phyloP scores from a whole-genome alignment of 1,284 basidiomycete species.

The Crocinoboletus sp. region DNA sequence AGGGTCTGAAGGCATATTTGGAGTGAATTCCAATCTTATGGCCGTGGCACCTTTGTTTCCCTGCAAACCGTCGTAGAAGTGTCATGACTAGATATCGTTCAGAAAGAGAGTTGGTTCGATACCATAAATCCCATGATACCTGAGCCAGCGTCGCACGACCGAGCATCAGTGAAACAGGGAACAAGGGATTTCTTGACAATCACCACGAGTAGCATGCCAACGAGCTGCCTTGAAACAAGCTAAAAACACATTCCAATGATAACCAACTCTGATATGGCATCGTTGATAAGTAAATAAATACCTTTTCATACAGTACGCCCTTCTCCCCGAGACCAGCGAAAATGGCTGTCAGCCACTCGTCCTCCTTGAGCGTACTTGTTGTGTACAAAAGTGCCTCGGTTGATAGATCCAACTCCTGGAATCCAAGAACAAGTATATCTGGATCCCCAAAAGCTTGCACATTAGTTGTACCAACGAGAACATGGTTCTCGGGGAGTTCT shows the following conservation, averaged over 20 bases:
- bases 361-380: constrained; percentile 55
- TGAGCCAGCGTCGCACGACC: constrained; percentile 49
- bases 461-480: constrained; percentile 18
- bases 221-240: constrained; percentile 70
- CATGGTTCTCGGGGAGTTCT: constrained; percentile 13
- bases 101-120: constrained; percentile 9
- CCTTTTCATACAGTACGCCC: constrained; percentile 60
- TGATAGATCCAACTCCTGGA: constrained; percentile 75
- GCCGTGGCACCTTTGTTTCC: constrained; percentile 75
- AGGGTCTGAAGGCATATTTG: constrained; percentile 26
- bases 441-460: constrained; percentile 38
- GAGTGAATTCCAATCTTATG: constrained; percentile 53
- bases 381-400: constrained; percentile 69
- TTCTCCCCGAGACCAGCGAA: constrained; percentile 69
- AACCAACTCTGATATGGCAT: not conserved
- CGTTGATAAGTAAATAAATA: constrained; percentile 23
- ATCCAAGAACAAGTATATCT: constrained; percentile 65
- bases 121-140: constrained; percentile 77
- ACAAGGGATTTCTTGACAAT: constrained; percentile 53
- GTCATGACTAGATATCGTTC: not conserved
- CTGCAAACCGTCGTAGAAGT: constrained; percentile 32
- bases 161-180: constrained; percentile 48
- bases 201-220: constrained; percentile 68
- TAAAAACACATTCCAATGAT: constrained; percentile 26
- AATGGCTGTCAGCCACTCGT: constrained; percentile 61